phyloP scores from a whole-genome alignment of 2,329 filamentous ascomycete genomes.

The Xylaria sp. region DNA sequence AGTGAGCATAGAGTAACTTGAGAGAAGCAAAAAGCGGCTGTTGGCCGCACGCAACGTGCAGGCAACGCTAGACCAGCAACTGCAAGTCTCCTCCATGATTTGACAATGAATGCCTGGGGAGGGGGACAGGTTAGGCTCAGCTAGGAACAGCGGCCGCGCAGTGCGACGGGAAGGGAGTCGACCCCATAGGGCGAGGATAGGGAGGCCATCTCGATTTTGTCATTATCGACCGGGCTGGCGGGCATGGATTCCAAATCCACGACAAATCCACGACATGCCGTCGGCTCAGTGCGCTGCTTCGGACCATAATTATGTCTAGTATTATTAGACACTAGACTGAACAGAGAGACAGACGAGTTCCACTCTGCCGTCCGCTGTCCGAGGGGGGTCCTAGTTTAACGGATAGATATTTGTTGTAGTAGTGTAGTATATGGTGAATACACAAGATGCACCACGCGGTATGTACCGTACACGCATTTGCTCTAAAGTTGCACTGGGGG shows the following conservation, averaged over 20 bases:
- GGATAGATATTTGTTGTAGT: neutral
- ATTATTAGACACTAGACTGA: neutral
- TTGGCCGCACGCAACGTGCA: neutral
- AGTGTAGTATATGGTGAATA: neutral
- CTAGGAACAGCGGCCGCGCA: constrained; percentile 25
- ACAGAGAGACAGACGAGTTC: constrained; percentile 20
- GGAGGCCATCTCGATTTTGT: constrained; percentile 30
- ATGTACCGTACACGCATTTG: neutral
- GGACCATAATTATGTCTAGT: too few relatives aligned
- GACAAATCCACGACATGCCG: neutral
- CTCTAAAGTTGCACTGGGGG: neutral
- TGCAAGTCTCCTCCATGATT: constrained; percentile 28
- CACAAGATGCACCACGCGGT: too few relatives aligned
- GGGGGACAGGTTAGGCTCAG: constrained; percentile 26
- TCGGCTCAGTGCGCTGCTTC: neutral
- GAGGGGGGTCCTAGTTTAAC: neutral
- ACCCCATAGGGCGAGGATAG: constrained; percentile 11
- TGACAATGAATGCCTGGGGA: constrained; percentile 28
- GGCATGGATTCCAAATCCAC: constrained; percentile 37
- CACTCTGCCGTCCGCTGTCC: constrained; percentile 22
- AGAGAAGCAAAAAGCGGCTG: neutral
- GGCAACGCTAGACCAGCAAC: constrained; percentile 9
- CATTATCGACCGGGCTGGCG: constrained; percentile 29
- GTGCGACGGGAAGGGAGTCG: constrained; percentile 22
- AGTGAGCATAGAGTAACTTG: neutral